Base-by-base conservation (phyloP, 169 alveolate genomes). In the Plasmodium sp. region DNA sequence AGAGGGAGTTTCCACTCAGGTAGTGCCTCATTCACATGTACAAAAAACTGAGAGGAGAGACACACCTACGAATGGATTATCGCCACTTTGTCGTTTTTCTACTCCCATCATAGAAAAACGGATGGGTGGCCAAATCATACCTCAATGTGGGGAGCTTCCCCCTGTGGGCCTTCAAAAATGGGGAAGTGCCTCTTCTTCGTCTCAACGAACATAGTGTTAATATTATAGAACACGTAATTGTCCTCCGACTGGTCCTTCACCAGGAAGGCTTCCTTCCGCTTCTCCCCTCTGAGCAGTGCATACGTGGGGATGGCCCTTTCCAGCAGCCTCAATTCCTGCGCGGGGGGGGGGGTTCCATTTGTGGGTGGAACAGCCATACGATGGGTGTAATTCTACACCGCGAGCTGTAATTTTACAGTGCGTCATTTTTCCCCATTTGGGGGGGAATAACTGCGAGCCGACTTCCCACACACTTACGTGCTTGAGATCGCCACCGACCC, bases 221-320 rank as follows among this genome's bases (percentile, higher is more conserved):
- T 58, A 54, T 86, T 86, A 43, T 75, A 77, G 62, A 86, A 86
- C 3, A 86, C 73, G 81, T 75, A 86, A 77, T 86, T 75, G 43
- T 41, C 18, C 67, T 75, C 33, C 67, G 77, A 27, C 43, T 75
- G 62, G 27, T 48, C 75, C 34, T 75, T 54, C 9, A n/a, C 22
- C 48, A 86, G 34, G 45, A 86, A 77, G 7, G 51, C n/a, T n/a
- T 79, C 16, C 67, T 79, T 86, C 18, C 79, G 12, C 14, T 58
- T 43, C 22, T 10, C 74, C 2, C 34, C 45, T 54, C 12, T 74
- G 14, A 86, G n/a, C 14, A 86, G 33, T 6, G 27, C 48, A 36
- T 86, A 86, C 7, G 93, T 86, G 39, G 93, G 93, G n/a, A 86
- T 86, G 41, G 43, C 18, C 45, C 27, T 86, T 77, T 86, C 93